phyloP scores from a whole-genome alignment of 768 basidiomycete species.

The Artomyces pyxidatus region DNA sequence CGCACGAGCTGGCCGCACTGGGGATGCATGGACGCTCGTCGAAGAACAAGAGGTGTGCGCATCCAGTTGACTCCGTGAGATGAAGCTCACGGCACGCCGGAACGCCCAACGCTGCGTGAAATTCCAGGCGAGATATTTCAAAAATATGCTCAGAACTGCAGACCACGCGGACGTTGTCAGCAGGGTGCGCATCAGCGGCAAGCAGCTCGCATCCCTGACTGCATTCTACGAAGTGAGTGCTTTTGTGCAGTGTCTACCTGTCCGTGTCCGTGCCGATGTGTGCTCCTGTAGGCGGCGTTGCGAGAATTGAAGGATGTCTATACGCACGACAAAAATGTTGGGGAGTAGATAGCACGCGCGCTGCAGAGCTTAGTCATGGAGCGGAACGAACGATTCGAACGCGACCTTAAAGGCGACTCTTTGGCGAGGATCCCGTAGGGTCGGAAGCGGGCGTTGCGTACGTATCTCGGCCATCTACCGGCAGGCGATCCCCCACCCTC shows the following conservation, averaged over 20 bases:
- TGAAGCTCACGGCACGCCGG: too few species aligned
- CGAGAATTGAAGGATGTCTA: conserved; percentile 8
- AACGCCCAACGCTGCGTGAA: too few species aligned
- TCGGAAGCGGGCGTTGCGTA: too few species aligned
- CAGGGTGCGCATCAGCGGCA: conserved; percentile 1
- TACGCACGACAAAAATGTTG: neutral
- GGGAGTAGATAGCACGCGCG: too few species aligned
- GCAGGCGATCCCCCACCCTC: too few species aligned
- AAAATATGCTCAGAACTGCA: conserved; percentile 13
- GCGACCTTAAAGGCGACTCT: too few species aligned
- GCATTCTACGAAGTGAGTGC: conserved; percentile 10
- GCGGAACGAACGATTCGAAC: too few species aligned
- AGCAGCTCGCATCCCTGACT: conserved; percentile 5
- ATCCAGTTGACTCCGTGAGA: too few species aligned
- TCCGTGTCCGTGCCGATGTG: neutral
- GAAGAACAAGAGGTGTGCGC: conserved; percentile 88
- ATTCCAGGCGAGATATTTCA: conserved; percentile 14
- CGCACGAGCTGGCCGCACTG: conserved; percentile 82
- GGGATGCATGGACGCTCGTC: conserved; percentile 91
- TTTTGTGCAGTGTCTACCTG: neutral
- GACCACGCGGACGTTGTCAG: conserved; percentile 3
- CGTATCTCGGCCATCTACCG: too few species aligned
- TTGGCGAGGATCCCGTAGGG: too few species aligned
- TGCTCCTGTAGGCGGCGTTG: conserved; percentile 5
- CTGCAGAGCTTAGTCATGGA: too few species aligned